Percentiles rank a stretch among this genome's conserved stretches.
These are phyloP conservation scores for Pleurozium schreberi DNA, from an alignment of 225 moss, liverwort and hornwort genomes.

Conservation along the genomic window DNA sequence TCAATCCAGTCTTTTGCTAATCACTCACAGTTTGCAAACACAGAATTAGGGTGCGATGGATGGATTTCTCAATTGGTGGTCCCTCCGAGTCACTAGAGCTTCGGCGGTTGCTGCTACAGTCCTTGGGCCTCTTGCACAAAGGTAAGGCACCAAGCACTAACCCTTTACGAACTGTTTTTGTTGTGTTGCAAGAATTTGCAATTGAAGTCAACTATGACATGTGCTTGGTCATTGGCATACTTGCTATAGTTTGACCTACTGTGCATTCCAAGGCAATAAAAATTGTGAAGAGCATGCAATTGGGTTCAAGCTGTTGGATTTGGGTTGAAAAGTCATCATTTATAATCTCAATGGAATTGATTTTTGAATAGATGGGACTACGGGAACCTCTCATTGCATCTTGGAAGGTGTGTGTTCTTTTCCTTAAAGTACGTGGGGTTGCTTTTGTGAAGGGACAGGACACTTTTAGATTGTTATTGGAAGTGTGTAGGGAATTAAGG, in stretches of 20 bases:
- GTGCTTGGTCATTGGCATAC: background rate
- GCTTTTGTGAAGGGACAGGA: background rate
- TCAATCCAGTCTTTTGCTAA: background rate
- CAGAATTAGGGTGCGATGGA: too few species aligned
- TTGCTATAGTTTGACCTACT: background rate
- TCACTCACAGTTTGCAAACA: background rate
- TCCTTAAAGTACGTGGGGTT: accelerated
- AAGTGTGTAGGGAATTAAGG: background rate
- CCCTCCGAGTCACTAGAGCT: background rate
- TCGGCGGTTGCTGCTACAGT: background rate
- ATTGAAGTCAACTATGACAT: background rate
- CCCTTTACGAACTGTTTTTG: background rate
- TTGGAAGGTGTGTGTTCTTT: background rate
- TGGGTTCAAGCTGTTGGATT: background rate
- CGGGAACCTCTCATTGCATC: background rate
- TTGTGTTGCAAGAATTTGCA: background rate
- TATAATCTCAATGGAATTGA: accelerated
- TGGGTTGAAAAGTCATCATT: background rate
- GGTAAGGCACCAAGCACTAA: background rate
- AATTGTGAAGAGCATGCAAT: background rate
- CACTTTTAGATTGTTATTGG: background rate
- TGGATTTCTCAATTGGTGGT: background rate
- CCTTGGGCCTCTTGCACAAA: background rate
- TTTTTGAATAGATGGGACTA: background rate
- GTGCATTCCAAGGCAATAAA: background rate